These are phyloP conservation scores for Pterocarpus santalinus DNA, from an alignment of 306 rosid species.

Conservation along the genomic window DNA sequence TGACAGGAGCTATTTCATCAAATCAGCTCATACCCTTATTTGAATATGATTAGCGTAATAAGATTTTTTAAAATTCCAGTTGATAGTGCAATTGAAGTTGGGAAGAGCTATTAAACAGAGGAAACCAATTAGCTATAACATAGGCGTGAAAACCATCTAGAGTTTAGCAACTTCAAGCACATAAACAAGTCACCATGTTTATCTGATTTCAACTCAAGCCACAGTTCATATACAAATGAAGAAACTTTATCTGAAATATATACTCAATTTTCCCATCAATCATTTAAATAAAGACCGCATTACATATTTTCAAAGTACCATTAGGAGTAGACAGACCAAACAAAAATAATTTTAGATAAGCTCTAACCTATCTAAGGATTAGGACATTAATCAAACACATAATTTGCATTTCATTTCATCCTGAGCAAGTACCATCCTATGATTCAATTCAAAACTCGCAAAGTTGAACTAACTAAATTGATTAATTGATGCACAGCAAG, in stretches of 20 bases:
- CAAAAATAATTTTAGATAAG: too few relatives aligned
- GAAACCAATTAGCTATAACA: neutral
- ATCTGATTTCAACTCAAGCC: neutral
- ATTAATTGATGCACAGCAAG: neutral
- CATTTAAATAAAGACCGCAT: neutral
- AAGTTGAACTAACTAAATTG: neutral
- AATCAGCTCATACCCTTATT: constrained; percentile 32
- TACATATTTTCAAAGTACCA: neutral
- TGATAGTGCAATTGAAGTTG: constrained; percentile 25
- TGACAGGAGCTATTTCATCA: neutral
- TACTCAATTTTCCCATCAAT: neutral
- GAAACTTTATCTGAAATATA: neutral
- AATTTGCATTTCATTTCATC: too few relatives aligned
- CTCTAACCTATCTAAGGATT: neutral
- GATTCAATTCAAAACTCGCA: neutral
- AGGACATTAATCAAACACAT: neutral
- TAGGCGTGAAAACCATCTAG: neutral
- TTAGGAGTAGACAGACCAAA: neutral
- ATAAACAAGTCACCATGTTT: neutral
- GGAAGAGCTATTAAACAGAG: neutral
- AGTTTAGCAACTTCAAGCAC: neutral
- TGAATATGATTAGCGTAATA: neutral
- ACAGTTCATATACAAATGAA: neutral
- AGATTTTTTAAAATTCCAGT: constrained; percentile 32
- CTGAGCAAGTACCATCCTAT: too few relatives aligned